Evolutionary conservation across 306 rosid genomes (phyloP).

Genomic region (Malus fusca): DNA sequence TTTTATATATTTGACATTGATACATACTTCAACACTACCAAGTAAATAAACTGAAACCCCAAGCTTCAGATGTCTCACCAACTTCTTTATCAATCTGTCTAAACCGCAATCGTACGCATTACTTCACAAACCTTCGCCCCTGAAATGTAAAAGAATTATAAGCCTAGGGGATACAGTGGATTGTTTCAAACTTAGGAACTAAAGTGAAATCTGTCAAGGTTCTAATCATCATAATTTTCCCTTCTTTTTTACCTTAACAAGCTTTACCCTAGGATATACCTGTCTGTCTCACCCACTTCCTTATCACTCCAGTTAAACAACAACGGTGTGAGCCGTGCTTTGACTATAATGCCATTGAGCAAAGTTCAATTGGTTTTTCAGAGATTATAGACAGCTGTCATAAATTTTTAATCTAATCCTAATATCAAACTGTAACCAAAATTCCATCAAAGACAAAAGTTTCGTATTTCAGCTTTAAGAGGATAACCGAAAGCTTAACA

Average conservation of each 20-base stretch:
- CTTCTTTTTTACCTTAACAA: neutral
- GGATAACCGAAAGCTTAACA: neutral
- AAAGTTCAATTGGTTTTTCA: neutral
- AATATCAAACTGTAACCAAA: neutral
- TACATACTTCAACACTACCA: neutral
- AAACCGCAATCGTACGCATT: neutral
- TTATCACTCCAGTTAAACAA: neutral
- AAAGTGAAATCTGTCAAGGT: neutral
- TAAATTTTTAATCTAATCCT: neutral
- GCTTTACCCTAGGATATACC: neutral
- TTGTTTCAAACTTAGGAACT: neutral
- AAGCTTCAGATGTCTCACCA: neutral
- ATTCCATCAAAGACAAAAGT: neutral
- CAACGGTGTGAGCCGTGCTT: neutral
- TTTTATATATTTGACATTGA: neutral
- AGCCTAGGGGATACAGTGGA: neutral
- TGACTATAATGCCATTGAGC: neutral
- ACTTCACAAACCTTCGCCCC: neutral
- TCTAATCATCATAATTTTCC: neutral
- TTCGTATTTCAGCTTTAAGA: neutral
- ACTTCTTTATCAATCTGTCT: neutral
- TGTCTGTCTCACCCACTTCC: neutral
- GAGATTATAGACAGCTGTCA: neutral
- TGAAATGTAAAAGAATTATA: neutral
- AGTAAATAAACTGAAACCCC: neutral